Evolutionary conservation across 202 grass and related monocot species (phyloP), one percentile per base, ranked within the genome.

Genomic region (Elaeis oleifera): DNA sequence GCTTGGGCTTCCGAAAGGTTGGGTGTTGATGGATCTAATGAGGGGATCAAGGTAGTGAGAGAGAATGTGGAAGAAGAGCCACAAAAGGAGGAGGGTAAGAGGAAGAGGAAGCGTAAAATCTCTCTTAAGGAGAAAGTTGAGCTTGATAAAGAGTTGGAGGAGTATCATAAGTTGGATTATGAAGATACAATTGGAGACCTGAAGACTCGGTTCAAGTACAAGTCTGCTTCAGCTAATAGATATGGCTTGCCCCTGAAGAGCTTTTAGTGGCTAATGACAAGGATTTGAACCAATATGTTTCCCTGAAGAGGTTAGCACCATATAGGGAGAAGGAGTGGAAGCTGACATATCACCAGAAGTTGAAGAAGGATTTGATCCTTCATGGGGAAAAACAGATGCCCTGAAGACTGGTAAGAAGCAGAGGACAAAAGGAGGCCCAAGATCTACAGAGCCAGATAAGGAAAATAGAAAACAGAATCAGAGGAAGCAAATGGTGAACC

Each of bases 251-350:
- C 16, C 9, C 79, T 49, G 56, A 48, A 18, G 87, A 96, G 50
- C 85, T 96, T 73, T 69, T 96, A 69, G 48, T 62, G 58, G 48
- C 84, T 71, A 65, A 81, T 54, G 87, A 96, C 48, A 83, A 70
- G 52, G 78, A 96, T 72, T 75, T 90, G 81, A 96, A 90, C 54
- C 84, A 96, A 65, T 96, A 88, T 79, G 91, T 96, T 68, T 78
- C 87, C n/a, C 60, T 96, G 48, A 96, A 96, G 87, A 90, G 83
- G 75, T 65, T 96, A 70, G 91, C 81, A 49, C 84, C 91, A 29
- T 96, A 90, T 63, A 83, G 20, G 68, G 83, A 96, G 71, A 73
- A 65, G 23, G 91, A 88, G 67, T 96, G 91, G 91, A 78, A 81
- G 26, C 74, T 96, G 69, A 90, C 87, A 6, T 76, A 81, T 74